Base-by-base conservation (phyloP, 176 grass and related monocot species). In the Raddia guianensis region DNA sequence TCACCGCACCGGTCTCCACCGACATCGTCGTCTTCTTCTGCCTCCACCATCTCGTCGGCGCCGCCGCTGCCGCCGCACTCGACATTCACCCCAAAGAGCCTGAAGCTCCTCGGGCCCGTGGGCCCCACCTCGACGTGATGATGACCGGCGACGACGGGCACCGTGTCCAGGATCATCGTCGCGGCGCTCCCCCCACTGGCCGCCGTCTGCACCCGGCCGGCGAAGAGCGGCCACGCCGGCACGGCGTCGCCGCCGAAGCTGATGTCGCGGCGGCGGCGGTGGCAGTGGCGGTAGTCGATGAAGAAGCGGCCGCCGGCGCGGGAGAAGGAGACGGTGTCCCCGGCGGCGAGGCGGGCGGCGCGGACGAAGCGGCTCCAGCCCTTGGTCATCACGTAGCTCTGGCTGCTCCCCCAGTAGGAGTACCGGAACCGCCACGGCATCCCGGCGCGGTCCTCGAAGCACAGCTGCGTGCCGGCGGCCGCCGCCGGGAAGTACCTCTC, bases 371-470 rank as follows among this genome's bases (percentile, higher is more conserved):
- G 85, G 86, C 92, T 91, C 92, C 92, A 94, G 5, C 92, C 92
- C 65, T 89, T 94, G 61, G 92, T 94, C 83, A 94, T 94, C 37
- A 91, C 86, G 52, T 94, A 94, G 80, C 92, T 94, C 83, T 91
- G 89, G 80, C 92, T 94, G 84, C 92, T 94, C 37, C 77, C 82
- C 92, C 89, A 94, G 68, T 94, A 94, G 49, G 86, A 94, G 92
- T 91, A 94, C 34, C 89, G 66, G 89, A 94, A 94, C 51, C 54
- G 61, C 89, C 89, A 94, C 35, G 84, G 66, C 72, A 11, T 77
- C 16, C 86, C 89, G 12, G 43, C 75, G 60, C 71, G 72, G 75
- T 82, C 89, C 45, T 91, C 84, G 72, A 94, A 94, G 55, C 49
- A 37, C 55, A 94, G 89, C 60, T 81, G 71, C 14, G 89, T 84